phyloP scores from a whole-genome alignment of 768 basidiomycete genomes.

The Royoungia palumana region DNA sequence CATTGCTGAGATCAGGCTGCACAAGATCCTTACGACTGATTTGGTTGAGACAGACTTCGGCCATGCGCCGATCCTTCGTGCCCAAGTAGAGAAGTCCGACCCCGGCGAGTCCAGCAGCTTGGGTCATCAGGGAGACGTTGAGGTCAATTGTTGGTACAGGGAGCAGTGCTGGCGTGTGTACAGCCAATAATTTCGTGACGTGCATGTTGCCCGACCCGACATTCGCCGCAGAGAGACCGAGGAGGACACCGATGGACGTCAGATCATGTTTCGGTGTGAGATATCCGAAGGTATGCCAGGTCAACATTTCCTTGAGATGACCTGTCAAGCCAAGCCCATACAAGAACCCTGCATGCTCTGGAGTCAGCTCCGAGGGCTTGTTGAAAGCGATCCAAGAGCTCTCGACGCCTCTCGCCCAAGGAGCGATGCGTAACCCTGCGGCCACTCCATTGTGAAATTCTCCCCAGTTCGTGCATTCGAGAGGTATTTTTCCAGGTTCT shows the following conservation, averaged over 20 bases:
- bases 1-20: slow-evolving; percentile 79
- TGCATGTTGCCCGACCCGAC: slow-evolving; percentile 82
- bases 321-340: slow-evolving; percentile 90
- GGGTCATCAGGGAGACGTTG: slow-evolving; percentile 86
- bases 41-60: slow-evolving; percentile 85
- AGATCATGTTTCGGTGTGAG: slow-evolving; percentile 95
- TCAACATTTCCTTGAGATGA: slow-evolving; percentile 83
- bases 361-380: slow-evolving; percentile 83
- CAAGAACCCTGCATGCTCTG: slow-evolving; percentile 95
- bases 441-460: slow-evolving; percentile 98
- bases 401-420: slow-evolving; percentile 72
- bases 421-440: slow-evolving; percentile 80
- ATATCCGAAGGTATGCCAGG: slow-evolving; percentile 95
- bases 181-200: slow-evolving; percentile 86
- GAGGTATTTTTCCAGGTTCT: slow-evolving; percentile 67
- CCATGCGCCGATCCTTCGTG: slow-evolving; percentile 84
- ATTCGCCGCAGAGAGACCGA: slow-evolving; percentile 91
- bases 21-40: slow-evolving; percentile 75
- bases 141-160: slow-evolving; percentile 85
- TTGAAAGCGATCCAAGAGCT: slow-evolving; percentile 97
- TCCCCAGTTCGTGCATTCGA: slow-evolving; percentile 84
- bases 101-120: slow-evolving; percentile 83
- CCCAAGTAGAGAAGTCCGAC: slow-evolving; percentile 90
- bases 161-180: slow-evolving; percentile 90
- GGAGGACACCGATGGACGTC: slow-evolving; percentile 88